Evolutionary conservation across 192 early-diverging fungal genomes (phyloP).

Genomic region (Gonapodya prolifera): DNA sequence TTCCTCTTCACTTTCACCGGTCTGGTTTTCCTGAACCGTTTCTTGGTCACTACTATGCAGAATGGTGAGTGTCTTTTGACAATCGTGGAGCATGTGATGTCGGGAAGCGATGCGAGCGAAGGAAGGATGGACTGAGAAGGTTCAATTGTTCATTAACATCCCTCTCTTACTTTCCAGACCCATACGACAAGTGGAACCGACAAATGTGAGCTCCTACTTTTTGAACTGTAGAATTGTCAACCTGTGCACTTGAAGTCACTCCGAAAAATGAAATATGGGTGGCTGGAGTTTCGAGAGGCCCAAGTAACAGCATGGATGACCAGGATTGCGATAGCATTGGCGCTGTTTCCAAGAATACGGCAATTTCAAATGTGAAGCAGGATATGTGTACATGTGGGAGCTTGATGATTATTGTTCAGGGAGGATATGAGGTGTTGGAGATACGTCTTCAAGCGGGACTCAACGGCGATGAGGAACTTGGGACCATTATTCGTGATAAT

Average conservation of each 20-base stretch:
- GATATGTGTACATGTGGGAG: neutral
- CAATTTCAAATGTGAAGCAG: neutral
- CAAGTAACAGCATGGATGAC: too few relatives aligned
- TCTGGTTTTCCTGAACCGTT: slow-evolving; percentile 2
- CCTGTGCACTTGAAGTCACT: too few relatives aligned
- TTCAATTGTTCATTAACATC: too few relatives aligned
- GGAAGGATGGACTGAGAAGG: too few relatives aligned
- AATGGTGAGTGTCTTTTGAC: neutral
- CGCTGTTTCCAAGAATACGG: neutral
- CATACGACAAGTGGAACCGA: slow-evolving; percentile 6
- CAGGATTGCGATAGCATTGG: neutral
- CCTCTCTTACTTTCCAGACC: neutral
- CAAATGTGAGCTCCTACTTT: neutral
- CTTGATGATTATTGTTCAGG: neutral
- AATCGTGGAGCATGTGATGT: neutral
- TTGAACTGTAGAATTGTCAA: too few relatives aligned
- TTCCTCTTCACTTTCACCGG: slow-evolving; percentile 6
- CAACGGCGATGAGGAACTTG: neutral
- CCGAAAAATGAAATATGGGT: too few relatives aligned
- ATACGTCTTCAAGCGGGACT: neutral
- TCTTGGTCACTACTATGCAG: neutral
- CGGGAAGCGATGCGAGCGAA: neutral
- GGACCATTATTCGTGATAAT: too few relatives aligned
- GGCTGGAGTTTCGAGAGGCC: too few relatives aligned
- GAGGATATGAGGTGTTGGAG: neutral